phyloP scores from a whole-genome alignment of 1,139 yeast species.

The Sugiyamaella sp. region DNA sequence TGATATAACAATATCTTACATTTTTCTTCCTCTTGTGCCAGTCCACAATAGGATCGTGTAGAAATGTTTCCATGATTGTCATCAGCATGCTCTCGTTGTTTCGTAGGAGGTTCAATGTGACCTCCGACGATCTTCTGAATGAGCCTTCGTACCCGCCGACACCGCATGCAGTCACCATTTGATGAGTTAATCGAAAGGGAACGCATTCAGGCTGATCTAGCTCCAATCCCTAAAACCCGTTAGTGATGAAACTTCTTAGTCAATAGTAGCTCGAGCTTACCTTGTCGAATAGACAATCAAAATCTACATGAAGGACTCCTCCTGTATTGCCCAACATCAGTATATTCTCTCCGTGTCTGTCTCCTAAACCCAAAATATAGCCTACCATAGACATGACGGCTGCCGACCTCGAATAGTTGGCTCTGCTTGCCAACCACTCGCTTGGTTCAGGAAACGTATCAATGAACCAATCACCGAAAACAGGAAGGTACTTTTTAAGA shows the following conservation, averaged over 20 bases:
- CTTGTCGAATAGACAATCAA: slow-evolving; percentile 90
- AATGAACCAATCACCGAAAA: slow-evolving; percentile 82
- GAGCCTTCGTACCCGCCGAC: slow-evolving; percentile 89
- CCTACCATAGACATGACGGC: slow-evolving; percentile 99
- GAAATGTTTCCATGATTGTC: slow-evolving; percentile 89
- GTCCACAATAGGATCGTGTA: slow-evolving; percentile 82
- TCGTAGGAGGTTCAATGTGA: slow-evolving; percentile 72
- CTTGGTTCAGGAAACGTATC: slow-evolving; percentile 89
- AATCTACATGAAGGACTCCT: slow-evolving; percentile 87
- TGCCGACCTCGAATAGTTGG: slow-evolving; percentile 70
- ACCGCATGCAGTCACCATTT: slow-evolving; percentile 91
- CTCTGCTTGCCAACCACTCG: slow-evolving; percentile 82
- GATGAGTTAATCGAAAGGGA: slow-evolving; percentile 88
- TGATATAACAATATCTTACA: slow-evolving; percentile 9
- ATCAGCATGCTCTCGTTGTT: slow-evolving; percentile 83
- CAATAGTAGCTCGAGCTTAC: slow-evolving; percentile 13
- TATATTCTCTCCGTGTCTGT: slow-evolving; percentile 92
- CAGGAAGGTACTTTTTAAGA: slow-evolving; percentile 60
- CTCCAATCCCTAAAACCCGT: slow-evolving; percentile 45
- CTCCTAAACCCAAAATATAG: slow-evolving; percentile 81
- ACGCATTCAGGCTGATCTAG: slow-evolving; percentile 86
- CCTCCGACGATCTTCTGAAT: slow-evolving; percentile 84
- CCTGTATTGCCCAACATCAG: slow-evolving; percentile 76
- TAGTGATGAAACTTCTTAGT: not conserved
- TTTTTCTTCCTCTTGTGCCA: slow-evolving; percentile 33